Base-by-base conservation (phyloP, 2,329 filamentous ascomycete genomes). In the Onygenales sp. region DNA sequence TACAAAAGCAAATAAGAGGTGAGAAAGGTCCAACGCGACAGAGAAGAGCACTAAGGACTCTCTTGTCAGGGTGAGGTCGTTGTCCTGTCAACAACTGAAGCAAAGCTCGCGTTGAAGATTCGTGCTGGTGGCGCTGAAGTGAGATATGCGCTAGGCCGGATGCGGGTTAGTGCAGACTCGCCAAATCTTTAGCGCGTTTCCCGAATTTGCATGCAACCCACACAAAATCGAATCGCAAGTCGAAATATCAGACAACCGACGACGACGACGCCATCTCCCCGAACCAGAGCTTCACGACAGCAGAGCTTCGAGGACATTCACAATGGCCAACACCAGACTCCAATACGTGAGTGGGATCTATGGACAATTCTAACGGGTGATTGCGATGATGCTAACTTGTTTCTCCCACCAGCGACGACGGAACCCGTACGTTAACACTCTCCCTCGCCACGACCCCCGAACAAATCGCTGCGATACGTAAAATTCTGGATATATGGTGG, bases 351-450 rank as follows among this genome's bases (percentile, higher is more conserved):
- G 71, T 56, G 51, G 55, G 13, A 52, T 51, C 47, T 36, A 55
- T 43, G 14, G 44, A 1, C 9, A 35, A 43, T 41, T n/a, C 5
- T 2, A 21, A 32, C 33, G 45, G 36, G 43, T 9, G 31, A n/a
- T 48, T 9, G 14, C 21, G 32, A 11, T 45, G 53, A 57, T 63
- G 54, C 63, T 70, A 61, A 71, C 63, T 59, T 53, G 44, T 55
- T 57, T 49, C 56, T 45, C 48, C 33, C 56, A 50, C 69, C 83
- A 87, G 81, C 84, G 86, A 77, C 84, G 86, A 74, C 84, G 85
- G 74, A 89, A 89, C 79, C 82, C 82, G 86, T 89, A 83, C 78
- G 85, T 84, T 55, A 46, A 53, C 50, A 56, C 43, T 57, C 57
- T 58, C 59, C 55, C 27, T 41, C 45, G 11, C 21, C 32, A 32